A percentile compares a stretch with the other conserved stretches of the same genome.
Evolutionary conservation across 306 rosid genomes (phyloP).

Genomic region (Begonia masoniana): DNA sequence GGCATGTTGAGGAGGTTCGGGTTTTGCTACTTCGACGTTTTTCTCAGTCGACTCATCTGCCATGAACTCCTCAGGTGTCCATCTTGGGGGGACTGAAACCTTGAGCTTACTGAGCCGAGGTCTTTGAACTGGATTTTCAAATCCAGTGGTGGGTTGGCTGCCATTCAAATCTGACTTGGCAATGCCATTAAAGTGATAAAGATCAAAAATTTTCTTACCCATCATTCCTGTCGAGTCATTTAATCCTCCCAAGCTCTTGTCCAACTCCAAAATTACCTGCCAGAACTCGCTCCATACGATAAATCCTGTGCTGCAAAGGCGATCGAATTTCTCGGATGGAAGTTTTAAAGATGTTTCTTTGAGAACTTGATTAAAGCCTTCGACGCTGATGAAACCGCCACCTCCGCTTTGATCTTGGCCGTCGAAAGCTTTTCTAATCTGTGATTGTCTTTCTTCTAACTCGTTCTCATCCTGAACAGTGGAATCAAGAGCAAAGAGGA

Average conservation of each 20-base stretch:
- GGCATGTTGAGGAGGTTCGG: constrained; percentile 80
- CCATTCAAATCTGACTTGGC: constrained; percentile 91
- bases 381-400: constrained; percentile 91
- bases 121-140: constrained; percentile 70
- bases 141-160: constrained; percentile 38
- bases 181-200: constrained; percentile 90
- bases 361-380: constrained; percentile 76
- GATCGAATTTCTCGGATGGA: constrained; percentile 59
- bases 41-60: constrained; percentile 51
- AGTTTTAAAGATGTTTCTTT: constrained; percentile 51
- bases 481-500: constrained; percentile 73
- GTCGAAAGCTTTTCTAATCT: constrained; percentile 81
- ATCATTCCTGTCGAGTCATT: constrained; percentile 88
- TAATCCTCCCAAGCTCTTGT: constrained; percentile 75
- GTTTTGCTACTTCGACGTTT: constrained; percentile 51
- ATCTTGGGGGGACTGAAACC: constrained; percentile 91
- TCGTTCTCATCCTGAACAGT: constrained; percentile 86
- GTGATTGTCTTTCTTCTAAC: constrained; percentile 84
- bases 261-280: constrained; percentile 88
- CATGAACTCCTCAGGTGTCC: constrained; percentile 97
- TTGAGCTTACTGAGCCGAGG: constrained; percentile 81
- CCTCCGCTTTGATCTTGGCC: constrained; percentile 95
- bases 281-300: constrained; percentile 98
- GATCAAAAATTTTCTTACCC: constrained; percentile 91
- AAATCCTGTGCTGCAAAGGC: constrained; percentile 65